These are phyloP conservation scores for Colletotrichum nymphaeae DNA, from an alignment of 2,329 filamentous ascomycete species.

Conservation along the genomic window DNA sequence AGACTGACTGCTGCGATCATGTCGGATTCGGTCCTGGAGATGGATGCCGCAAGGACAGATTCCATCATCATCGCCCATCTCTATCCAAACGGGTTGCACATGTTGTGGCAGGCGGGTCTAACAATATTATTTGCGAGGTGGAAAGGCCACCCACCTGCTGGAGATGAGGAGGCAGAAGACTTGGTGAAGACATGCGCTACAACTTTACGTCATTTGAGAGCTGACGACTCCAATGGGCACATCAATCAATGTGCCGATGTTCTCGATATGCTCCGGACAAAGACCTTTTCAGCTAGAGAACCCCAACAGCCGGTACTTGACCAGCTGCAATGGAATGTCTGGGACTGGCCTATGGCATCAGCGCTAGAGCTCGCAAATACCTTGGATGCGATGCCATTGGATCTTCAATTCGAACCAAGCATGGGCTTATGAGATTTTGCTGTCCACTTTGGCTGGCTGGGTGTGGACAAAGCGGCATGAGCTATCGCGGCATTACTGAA, in stretches of 20 bases:
- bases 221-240: conserved; percentile 29
- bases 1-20: neutral
- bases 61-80: conserved; percentile 31
- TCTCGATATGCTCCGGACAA: conserved; percentile 36
- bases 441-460: neutral
- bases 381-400: conserved; percentile 39
- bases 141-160: conserved; percentile 36
- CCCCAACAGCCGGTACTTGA: conserved; percentile 24
- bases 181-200: conserved; percentile 35
- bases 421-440: neutral
- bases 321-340: conserved; percentile 41
- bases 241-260: conserved; percentile 39
- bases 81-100: conserved; percentile 41
- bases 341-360: conserved; percentile 43
- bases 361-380: conserved; percentile 41
- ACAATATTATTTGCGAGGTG: conserved; percentile 40
- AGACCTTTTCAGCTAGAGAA: conserved; percentile 36
- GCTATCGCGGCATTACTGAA: neutral
- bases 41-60: neutral
- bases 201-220: conserved; percentile 28
- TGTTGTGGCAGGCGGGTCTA: conserved; percentile 42
- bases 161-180: conserved; percentile 31
- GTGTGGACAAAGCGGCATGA: neutral
- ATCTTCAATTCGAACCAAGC: conserved; percentile 30
- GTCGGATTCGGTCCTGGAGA: neutral